Evolutionary conservation across 495 filamentous ascomycete species (phyloP), one percentile per base, ranked within the genome.

Genomic region (Chaetomium tenue): DNA sequence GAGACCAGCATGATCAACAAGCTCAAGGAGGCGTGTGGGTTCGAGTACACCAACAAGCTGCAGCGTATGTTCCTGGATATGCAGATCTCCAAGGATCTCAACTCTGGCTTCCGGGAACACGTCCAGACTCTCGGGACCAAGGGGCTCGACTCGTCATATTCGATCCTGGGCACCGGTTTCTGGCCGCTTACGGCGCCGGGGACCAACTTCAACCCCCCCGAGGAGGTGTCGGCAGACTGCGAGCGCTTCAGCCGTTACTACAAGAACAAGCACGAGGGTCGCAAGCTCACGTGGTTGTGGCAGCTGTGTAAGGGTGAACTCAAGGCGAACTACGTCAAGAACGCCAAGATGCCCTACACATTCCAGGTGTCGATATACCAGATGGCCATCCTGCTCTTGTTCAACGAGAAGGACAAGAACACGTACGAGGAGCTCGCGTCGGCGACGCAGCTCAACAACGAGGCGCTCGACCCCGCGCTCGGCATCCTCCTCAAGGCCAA

Each of bases 31-130:
- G 94, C 93, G 0, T 98, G 94, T 71, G 94, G 94, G 66, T 98
- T 95, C 65, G 94, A 99, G 74, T 99, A 99, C 74, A 99, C 94
- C 67, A 98, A 98, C 81, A 98, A 97, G 76, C 81, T 99, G 55
- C 94, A 98, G 79, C 92, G 95, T 70, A 99, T 99, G 94, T 98
- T 98, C 84, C 92, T 97, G 74, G 94, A 99, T 70, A 98, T 99
- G 78, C 94, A 97, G 74, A 94, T 96, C 58, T 97, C 93, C 69
- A 95, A 96, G 75, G 95, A 98, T 78, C 87, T 99, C 58, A 98
- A 99, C 76, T 82, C 83, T 42, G 84, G 84, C 42, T 98, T 93
- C 83, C 88, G 89, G 72, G 80, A 79, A 53, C 79, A 83, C 55
- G 63, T 85, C 44, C 79, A 84, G 20, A 84, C 84, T 65, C 80